Percentiles rank a stretch among this genome's conserved stretches.
Evolutionary conservation across 1,284 basidiomycete species (phyloP).

Genomic region (Pascua sp.): DNA sequence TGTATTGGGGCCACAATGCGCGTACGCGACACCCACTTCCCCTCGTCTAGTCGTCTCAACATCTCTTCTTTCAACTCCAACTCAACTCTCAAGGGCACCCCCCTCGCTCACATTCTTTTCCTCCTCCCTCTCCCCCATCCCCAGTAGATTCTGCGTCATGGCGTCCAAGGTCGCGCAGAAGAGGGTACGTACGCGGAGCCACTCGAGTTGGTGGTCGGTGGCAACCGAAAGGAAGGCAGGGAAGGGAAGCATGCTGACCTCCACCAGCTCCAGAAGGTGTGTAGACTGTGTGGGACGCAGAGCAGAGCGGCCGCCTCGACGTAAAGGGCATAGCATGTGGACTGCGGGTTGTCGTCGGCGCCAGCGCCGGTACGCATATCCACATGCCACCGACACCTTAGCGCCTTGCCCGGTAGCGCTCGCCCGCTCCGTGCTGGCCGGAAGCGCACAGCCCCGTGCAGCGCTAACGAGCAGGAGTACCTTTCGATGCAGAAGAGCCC

Average conservation of each 20-base stretch:
- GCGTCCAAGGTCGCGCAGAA: constrained; percentile 51
- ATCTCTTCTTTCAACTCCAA: no score
- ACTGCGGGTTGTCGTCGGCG: neutral
- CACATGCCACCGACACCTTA: neutral
- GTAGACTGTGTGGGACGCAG: neutral
- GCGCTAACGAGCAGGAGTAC: constrained; percentile 66
- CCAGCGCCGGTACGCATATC: no score
- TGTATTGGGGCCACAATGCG: no score
- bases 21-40: no score
- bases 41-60: no score
- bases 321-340: neutral
- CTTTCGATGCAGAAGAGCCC: constrained; percentile 88
- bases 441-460: constrained; percentile 50
- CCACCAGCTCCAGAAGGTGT: constrained; percentile 43
- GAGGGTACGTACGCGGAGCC: constrained; percentile 34
- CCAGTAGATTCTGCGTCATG: constrained; percentile 24
- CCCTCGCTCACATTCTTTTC: no score
- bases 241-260: neutral
- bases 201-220: neutral
- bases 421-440: neutral
- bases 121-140: no score
- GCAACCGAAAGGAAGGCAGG: neutral
- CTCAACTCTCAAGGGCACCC: no score
- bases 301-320: neutral
- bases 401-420: neutral